A percentile compares a stretch with the other conserved stretches of the same genome.
Evolutionary conservation across 768 basidiomycete genomes (phyloP).

Genomic region (Suillus occidentalis): DNA sequence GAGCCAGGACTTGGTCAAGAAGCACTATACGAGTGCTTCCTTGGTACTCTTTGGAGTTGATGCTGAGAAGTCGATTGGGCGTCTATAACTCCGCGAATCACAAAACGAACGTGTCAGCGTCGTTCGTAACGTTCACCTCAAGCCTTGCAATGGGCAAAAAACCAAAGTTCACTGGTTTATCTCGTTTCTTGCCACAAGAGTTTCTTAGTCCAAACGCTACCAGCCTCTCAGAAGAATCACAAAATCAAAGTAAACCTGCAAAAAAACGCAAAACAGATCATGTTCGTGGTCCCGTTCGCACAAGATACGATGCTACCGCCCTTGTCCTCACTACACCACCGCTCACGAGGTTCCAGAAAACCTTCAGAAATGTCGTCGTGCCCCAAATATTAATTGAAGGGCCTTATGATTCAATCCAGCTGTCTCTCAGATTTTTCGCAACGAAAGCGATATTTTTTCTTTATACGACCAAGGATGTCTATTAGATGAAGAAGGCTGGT

Average conservation of each 20-base stretch:
- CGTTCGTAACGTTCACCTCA: neutral
- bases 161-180: conserved; percentile 41
- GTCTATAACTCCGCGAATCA: conserved; percentile 5
- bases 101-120: neutral
- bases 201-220: conserved; percentile 25
- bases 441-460: conserved; percentile 77
- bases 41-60: neutral
- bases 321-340: conserved; percentile 73
- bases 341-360: conserved; percentile 70
- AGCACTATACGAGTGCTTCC: neutral
- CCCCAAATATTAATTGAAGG: neutral
- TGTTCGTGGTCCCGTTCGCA: conserved; percentile 29
- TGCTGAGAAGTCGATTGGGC: neutral
- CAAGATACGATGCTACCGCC: conserved; percentile 65
- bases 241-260: conserved; percentile 1
- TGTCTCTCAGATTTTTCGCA: conserved; percentile 77
- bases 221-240: conserved; percentile 8
- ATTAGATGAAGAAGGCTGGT: conserved; percentile 97
- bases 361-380: conserved; percentile 76
- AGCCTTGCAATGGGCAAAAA: conserved; percentile 38
- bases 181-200: conserved; percentile 42
- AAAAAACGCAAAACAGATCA: conserved; percentile 28
- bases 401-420: neutral
- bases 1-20: neutral
- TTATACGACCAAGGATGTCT: conserved; percentile 80